Conservation (phyloP, 179 eudicot species). For the Beta corolliflora region DNA sequence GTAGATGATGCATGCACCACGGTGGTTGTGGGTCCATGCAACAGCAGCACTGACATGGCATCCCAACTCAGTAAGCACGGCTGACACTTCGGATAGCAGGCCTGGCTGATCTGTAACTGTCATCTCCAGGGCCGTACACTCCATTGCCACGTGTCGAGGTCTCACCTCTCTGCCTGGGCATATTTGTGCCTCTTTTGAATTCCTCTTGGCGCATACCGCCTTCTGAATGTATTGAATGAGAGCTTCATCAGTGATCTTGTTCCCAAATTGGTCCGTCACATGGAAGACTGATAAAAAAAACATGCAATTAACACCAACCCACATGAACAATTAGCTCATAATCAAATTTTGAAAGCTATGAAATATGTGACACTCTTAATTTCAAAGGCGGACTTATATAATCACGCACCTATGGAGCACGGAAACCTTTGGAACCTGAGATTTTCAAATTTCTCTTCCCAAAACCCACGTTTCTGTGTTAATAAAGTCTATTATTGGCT, state of each 20-base stretch:
- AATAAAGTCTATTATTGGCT: too few species aligned
- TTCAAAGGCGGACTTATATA: too few species aligned
- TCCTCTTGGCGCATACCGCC: constrained; percentile 39
- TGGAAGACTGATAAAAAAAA: constrained; percentile 34
- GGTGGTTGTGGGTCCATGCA: constrained; percentile 79
- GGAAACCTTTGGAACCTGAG: background rate
- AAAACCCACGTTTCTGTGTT: too few species aligned
- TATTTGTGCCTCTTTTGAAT: constrained; percentile 21
- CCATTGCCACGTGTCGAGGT: constrained; percentile 37
- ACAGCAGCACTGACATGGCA: constrained; percentile 69
- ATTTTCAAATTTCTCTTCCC: too few species aligned
- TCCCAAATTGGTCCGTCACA: constrained; percentile 38
- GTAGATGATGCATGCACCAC: constrained; percentile 74
- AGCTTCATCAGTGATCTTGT: constrained; percentile 38
- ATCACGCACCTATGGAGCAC: background rate
- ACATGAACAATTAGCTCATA: constrained; percentile 19
- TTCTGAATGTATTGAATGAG: constrained; percentile 39
- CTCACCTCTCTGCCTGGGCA: constrained; percentile 25
- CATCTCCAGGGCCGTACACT: constrained; percentile 68
- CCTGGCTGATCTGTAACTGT: constrained; percentile 77
- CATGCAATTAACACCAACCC: constrained; percentile 19
- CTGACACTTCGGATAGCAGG: constrained; percentile 72
- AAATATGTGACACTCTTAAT: background rate
- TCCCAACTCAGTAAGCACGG: constrained; percentile 64
- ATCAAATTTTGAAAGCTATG: background rate